A percentile compares a stretch with the other conserved stretches of the same genome.
phyloP scores from a whole-genome alignment of 2,329 filamentous ascomycete genomes.

The Fusarium nematophilum region DNA sequence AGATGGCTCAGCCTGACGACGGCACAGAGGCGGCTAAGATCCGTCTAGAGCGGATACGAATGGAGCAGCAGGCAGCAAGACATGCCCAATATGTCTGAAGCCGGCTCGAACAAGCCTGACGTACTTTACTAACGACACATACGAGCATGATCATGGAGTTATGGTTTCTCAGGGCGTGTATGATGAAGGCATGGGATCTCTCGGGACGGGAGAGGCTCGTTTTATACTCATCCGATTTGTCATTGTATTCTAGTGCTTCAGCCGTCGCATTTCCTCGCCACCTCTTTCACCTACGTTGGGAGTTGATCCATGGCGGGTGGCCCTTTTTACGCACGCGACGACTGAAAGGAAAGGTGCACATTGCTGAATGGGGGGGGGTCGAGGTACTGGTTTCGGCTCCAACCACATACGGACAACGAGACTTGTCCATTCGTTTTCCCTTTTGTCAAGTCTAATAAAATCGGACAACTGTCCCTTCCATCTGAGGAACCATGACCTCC shows the following conservation, averaged over 20 bases:
- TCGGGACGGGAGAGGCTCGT: slow-evolving; percentile 25
- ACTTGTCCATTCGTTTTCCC: slow-evolving; percentile 41
- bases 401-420: slow-evolving; percentile 39
- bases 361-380: slow-evolving; percentile 31
- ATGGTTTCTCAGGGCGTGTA: slow-evolving; percentile 41
- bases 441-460: slow-evolving; percentile 47
- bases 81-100: slow-evolving; percentile 43
- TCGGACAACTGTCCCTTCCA: slow-evolving; percentile 43
- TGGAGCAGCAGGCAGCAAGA: slow-evolving; percentile 51
- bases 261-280: slow-evolving; percentile 37
- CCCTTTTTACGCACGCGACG: slow-evolving; percentile 36
- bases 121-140: slow-evolving; percentile 44
- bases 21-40: slow-evolving; percentile 76
- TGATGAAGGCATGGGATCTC: slow-evolving; percentile 36
- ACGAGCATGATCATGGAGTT: slow-evolving; percentile 50
- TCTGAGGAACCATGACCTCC: slow-evolving; percentile 30
- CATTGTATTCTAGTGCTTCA: slow-evolving; percentile 48
- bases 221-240: slow-evolving; percentile 38
- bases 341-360: slow-evolving; percentile 37
- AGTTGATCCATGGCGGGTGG: slow-evolving; percentile 38
- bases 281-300: slow-evolving; percentile 32
- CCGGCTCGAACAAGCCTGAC: slow-evolving; percentile 27
- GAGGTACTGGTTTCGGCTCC: slow-evolving; percentile 31
- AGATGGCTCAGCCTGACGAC: slow-evolving; percentile 71
- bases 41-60: slow-evolving; percentile 62